Conservation (phyloP, 106 monocot genomes). For the Narthecium ossifragum region DNA sequence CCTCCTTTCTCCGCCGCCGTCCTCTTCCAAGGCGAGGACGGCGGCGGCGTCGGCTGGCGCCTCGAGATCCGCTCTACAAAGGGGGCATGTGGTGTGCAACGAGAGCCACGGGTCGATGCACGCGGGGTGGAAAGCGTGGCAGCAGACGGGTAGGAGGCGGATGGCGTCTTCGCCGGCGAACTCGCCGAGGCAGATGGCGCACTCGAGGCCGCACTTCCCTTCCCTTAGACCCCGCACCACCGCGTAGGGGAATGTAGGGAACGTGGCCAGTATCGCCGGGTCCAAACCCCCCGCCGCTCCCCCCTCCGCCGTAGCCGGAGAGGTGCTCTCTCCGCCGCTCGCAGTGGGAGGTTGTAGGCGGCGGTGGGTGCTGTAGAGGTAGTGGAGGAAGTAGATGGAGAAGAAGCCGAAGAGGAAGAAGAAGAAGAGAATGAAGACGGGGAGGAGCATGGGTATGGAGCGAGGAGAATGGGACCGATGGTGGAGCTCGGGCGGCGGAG, state of each 20-base stretch:
- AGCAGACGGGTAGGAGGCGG: conserved; percentile 40
- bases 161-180: conserved; percentile 28
- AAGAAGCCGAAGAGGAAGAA: conserved; percentile 48
- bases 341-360: background rate
- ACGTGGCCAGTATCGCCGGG: conserved; percentile 26
- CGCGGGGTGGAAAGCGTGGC: conserved; percentile 35
- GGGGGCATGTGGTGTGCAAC: conserved; percentile 34
- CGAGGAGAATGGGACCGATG: background rate
- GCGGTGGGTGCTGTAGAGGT: too few relatives aligned
- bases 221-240: conserved; percentile 14
- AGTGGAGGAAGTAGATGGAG: conserved; percentile 39
- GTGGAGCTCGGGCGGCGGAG: conserved; percentile 2
- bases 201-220: conserved; percentile 24
- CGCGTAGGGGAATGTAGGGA: conserved; percentile 39
- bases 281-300: conserved; percentile 21
- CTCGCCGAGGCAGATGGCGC: conserved; percentile 43
- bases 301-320: background rate
- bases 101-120: conserved; percentile 48
- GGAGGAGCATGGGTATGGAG: conserved; percentile 33
- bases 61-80: conserved; percentile 33
- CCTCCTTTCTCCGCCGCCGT: background rate
- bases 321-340: background rate
- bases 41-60: conserved; percentile 20
- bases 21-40: conserved; percentile 12
- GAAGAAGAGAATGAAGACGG: conserved; percentile 42